Evolutionary conservation across 2,329 filamentous ascomycete genomes (phyloP).

Genomic region (Amauroascus verrucosus): DNA sequence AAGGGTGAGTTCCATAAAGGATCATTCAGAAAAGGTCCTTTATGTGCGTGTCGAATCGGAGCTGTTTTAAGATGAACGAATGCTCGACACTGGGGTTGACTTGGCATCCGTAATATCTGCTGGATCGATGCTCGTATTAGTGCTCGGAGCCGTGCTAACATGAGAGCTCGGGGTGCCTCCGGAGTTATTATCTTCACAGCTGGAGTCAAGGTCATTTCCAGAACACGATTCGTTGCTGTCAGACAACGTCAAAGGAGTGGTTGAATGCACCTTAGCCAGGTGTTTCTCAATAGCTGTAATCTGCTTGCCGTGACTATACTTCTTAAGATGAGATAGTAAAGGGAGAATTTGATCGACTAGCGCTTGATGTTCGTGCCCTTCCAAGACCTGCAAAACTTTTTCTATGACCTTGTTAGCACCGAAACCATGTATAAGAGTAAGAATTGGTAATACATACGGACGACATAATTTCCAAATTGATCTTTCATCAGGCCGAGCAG

Average conservation of each 20-base stretch:
- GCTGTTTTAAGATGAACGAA: not conserved
- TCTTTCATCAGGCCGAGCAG: constrained; percentile 74
- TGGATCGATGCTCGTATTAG: constrained; percentile 4
- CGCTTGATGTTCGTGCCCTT: constrained; percentile 48
- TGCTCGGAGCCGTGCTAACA: constrained; percentile 6
- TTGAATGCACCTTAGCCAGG: not conserved
- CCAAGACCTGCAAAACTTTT: constrained; percentile 60
- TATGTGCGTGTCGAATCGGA: not conserved
- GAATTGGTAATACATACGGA: constrained; percentile 56
- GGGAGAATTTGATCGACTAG: constrained; percentile 56
- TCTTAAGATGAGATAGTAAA: constrained; percentile 53
- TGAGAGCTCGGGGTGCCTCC: constrained; percentile 7
- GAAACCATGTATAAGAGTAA: not conserved
- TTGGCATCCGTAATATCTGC: not conserved
- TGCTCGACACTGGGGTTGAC: not conserved
- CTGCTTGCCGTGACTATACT: constrained; percentile 56
- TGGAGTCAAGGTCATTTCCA: constrained; percentile 3
- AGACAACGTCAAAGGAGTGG: not conserved
- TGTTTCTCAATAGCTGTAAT: constrained; percentile 51
- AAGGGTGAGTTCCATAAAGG: not conserved
- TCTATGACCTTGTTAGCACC: constrained; percentile 45
- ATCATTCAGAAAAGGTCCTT: not conserved
- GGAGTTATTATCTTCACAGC: constrained; percentile 3
- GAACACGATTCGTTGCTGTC: not conserved
- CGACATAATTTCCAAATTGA: constrained; percentile 89